Base-by-base conservation (phyloP, 495 filamentous ascomycete genomes). In the Parathielavia appendiculata region DNA sequence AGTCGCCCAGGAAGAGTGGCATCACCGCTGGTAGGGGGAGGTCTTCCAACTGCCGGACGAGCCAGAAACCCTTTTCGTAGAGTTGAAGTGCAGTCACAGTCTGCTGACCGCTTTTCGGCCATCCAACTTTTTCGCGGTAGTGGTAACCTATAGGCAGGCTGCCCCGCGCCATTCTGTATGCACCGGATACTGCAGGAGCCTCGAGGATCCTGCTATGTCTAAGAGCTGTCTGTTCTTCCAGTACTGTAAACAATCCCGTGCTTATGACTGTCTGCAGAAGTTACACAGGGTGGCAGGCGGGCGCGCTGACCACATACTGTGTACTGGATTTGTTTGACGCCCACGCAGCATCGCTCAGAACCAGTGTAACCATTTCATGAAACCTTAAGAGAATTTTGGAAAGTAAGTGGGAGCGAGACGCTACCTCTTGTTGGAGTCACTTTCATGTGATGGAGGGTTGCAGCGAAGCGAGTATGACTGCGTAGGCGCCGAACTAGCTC, bases 381-480 rank as follows among this genome's bases (percentile, higher is more conserved):
- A 1, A 38, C 35, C 10, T 3, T 14, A 38, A 3, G 35, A 38
- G 35, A 38, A 38, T 2, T 35, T 35, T 11, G 5, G 11, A 35
- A 35, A 35, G 11, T 5, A 35, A n/a, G 34, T 35, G 5, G 34
- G 11, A 5, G 34, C 5, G 34, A 5, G 34, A 35, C 34, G 34
- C 34, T 11, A 35, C 34, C 34, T 35, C 39, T 41, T 5, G 20
- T n/a, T 23, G 26, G 26, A 30, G 3, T 30, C 26, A 30, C 26
- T 30, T 6, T 2, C 26, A 13, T 5, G 17, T 5, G 1, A 34
- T 49, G 54, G 54, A 30, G 54, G 54, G 54, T 57, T 48, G 32
- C 36, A 57, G 34, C 45, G 32, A 49, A 41, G 54, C 11, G 54
- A 41, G 52, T 19, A 49, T 49, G 45, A 49, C 54, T 39, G 54